A percentile compares a stretch with the other conserved stretches of the same genome.
These are phyloP conservation scores for Dictyostelium capitatum DNA, from an alignment of 78 protist species.

Conservation along the genomic window DNA sequence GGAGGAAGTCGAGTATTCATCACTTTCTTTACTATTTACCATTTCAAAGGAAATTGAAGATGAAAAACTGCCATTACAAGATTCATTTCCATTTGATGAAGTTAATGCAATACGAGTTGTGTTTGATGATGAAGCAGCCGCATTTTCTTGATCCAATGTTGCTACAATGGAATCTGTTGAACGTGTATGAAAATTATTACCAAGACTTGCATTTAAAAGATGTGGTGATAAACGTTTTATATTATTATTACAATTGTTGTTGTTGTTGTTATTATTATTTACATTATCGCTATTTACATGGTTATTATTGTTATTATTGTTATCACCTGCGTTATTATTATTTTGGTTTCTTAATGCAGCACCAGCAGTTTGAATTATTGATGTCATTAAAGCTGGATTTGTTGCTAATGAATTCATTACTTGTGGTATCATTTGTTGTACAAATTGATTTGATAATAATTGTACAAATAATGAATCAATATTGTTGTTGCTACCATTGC, in stretches of 20 bases:
- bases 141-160: background rate
- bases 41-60: constrained; percentile 17
- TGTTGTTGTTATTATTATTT: background rate
- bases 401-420: constrained; percentile 60
- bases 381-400: constrained; percentile 76
- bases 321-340: background rate
- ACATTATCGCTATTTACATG: background rate
- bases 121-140: background rate
- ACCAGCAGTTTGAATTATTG: constrained; percentile 65
- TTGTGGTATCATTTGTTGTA: constrained; percentile 82
- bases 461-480: constrained; percentile 56
- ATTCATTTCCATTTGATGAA: constrained; percentile 11
- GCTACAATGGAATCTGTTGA: constrained; percentile 49
- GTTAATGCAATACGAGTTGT: background rate
- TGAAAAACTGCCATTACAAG: constrained; percentile 25
- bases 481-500: background rate
- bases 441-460: constrained; percentile 56
- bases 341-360: constrained; percentile 27
- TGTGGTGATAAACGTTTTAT: constrained; percentile 20
- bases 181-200: constrained; percentile 53
- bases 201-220: constrained; percentile 4
- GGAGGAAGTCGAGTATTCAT: constrained; percentile 18
- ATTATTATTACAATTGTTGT: background rate
- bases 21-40: background rate
- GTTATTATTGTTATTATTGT: background rate